phyloP scores from a whole-genome alignment of 768 basidiomycete species.

The Russula abietina region DNA sequence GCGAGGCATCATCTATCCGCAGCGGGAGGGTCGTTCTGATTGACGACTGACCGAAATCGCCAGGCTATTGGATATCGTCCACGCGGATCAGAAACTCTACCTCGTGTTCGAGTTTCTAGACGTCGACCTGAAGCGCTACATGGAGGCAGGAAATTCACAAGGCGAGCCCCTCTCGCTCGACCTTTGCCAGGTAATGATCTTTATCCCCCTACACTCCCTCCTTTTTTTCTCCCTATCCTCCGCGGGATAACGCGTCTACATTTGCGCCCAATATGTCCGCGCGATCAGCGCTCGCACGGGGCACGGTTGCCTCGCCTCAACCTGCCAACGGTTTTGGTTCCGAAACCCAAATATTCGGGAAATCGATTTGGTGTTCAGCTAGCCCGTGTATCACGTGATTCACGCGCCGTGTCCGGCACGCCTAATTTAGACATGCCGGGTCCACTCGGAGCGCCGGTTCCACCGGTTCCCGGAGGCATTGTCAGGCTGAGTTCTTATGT shows the following conservation, averaged over 20 bases:
- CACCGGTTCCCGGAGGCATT: neutral
- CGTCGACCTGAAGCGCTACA: constrained; percentile 93
- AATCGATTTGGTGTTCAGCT: neutral
- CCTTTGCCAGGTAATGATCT: constrained; percentile 70
- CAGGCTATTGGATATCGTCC: constrained; percentile 93
- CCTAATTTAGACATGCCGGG: neutral
- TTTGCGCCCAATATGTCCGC: constrained; percentile 19
- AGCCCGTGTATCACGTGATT: constrained; percentile 18
- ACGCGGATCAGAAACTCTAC: constrained; percentile 94
- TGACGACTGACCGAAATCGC: neutral
- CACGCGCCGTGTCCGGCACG: neutral
- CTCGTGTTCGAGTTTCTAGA: constrained; percentile 98
- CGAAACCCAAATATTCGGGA: constrained; percentile 27
- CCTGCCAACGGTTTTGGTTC: constrained; percentile 10
- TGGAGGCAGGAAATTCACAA: constrained; percentile 76
- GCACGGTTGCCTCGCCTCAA: neutral
- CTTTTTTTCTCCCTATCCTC: neutral
- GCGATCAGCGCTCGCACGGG: constrained; percentile 28
- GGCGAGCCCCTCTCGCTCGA: constrained; percentile 66
- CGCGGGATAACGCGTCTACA: constrained; percentile 27
- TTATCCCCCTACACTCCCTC: neutral
- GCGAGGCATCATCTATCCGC: neutral
- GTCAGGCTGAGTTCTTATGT: neutral
- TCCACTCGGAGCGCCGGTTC: neutral
- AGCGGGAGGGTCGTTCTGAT: neutral